Percentiles rank a stretch among this genome's conserved stretches.
phyloP scores from a whole-genome alignment of 208 protist genomes.

The Trypanosoma scelopori region DNA sequence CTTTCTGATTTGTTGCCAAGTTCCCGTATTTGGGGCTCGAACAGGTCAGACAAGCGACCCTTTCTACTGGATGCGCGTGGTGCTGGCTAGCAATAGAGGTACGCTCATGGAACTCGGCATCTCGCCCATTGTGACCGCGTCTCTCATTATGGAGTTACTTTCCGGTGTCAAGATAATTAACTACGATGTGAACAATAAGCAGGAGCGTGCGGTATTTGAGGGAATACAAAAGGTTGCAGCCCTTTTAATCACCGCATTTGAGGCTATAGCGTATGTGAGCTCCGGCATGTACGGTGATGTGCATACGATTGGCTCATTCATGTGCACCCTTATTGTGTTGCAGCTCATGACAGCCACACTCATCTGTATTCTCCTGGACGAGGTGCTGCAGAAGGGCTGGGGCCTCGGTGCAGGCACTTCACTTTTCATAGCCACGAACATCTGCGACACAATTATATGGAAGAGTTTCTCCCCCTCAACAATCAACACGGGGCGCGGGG shows the following conservation, averaged over 20 bases:
- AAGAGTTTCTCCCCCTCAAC: constrained; percentile 99
- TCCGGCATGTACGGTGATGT: constrained; percentile 99
- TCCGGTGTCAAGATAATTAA: constrained; percentile 95
- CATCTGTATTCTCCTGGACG: constrained; percentile 99
- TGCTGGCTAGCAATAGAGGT: constrained; percentile 99
- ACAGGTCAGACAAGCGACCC: constrained; percentile 95
- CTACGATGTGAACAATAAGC: constrained; percentile 94
- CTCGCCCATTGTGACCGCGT: constrained; percentile 97
- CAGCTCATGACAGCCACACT: constrained; percentile 98
- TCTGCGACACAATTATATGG: constrained; percentile 99
- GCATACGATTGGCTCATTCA: constrained; percentile 92
- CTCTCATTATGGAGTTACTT: constrained; percentile 98
- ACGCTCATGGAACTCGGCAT: constrained; percentile 99
- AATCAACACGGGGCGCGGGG: constrained; percentile 97
- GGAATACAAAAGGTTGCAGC: constrained; percentile 98
- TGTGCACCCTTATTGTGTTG: constrained; percentile 96
- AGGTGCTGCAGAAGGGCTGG: constrained; percentile 99
- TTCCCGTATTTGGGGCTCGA: constrained; percentile 98
- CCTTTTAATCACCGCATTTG: constrained; percentile 97
- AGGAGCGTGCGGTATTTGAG: constrained; percentile 96
- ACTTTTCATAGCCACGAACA: constrained; percentile 99
- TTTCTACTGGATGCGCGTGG: constrained; percentile 99
- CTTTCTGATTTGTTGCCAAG: constrained; percentile 99
- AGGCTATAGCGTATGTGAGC: constrained; percentile 97
- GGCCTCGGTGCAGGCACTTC: constrained; percentile 99